These are phyloP conservation scores for Diaporthe humulicola DNA, from an alignment of 2,329 filamentous ascomycete genomes.

Conservation along the genomic window DNA sequence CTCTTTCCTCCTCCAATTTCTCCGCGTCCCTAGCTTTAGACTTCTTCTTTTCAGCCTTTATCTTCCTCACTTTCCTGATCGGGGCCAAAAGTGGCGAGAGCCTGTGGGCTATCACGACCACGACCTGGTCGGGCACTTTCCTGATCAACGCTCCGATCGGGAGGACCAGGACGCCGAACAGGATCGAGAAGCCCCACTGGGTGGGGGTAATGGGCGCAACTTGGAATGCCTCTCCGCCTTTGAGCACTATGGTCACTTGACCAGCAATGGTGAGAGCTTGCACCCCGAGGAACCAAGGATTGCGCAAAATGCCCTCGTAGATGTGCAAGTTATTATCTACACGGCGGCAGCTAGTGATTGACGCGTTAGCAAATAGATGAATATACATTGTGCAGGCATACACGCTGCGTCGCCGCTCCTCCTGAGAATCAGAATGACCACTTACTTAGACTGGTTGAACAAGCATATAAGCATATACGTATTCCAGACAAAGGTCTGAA, in stretches of 20 bases:
- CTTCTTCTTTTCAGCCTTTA: conserved; percentile 13
- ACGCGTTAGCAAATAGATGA: background rate
- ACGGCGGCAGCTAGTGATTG: conserved; percentile 70
- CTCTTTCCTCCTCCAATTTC: background rate
- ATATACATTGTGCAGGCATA: background rate
- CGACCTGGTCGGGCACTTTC: conserved; percentile 6
- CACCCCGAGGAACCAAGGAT: conserved; percentile 82
- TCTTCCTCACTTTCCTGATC: background rate
- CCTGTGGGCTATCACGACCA: conserved; percentile 1
- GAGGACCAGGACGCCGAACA: conserved; percentile 76
- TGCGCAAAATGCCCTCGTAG: conserved; percentile 81
- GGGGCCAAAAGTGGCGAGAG: conserved; percentile 4
- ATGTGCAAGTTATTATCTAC: conserved; percentile 89
- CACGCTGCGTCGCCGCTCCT: background rate
- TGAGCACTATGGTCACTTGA: conserved; percentile 79
- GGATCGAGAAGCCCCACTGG: conserved; percentile 79
- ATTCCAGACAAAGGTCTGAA: conserved; percentile 81
- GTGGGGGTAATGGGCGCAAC: conserved; percentile 71
- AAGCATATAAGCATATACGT: conserved; percentile 93
- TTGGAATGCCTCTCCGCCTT: conserved; percentile 77
- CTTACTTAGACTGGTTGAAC: conserved; percentile 73
- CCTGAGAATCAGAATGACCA: background rate
- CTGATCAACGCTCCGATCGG: conserved; percentile 19
- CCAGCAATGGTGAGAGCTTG: conserved; percentile 76
- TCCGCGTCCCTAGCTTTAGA: background rate